Evolutionary conservation across 345 rosid genomes (phyloP).

Genomic region (Salix arbutifolia): DNA sequence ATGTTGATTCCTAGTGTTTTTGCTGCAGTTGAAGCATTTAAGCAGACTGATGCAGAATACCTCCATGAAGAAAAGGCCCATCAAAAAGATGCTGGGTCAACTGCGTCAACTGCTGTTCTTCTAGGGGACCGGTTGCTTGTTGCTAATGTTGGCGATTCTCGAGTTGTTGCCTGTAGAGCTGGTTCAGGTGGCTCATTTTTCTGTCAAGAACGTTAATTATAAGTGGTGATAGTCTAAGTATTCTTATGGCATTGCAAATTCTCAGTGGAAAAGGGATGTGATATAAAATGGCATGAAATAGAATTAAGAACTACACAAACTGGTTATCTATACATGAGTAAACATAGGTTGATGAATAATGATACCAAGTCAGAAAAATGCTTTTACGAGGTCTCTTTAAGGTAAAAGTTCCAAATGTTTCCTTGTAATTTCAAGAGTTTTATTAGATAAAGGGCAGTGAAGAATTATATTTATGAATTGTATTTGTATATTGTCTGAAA

Average conservation of each 20-base stretch:
- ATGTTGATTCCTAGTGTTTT: background rate
- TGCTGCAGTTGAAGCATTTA: conserved; percentile 43
- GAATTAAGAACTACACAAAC: too few species aligned
- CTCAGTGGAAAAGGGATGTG: background rate
- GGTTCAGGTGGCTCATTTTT: conserved; percentile 39
- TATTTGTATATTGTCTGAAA: background rate
- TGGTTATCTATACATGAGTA: too few species aligned
- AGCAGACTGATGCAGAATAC: conserved; percentile 40
- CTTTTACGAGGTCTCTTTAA: background rate
- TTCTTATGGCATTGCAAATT: background rate
- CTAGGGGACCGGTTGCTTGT: conserved; percentile 46
- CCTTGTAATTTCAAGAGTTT: background rate
- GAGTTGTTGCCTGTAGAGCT: conserved; percentile 49
- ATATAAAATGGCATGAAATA: background rate
- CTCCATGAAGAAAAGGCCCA: conserved; percentile 41
- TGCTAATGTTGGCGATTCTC: conserved; percentile 70
- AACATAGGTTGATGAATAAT: background rate
- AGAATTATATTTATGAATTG: background rate
- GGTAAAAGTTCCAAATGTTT: background rate
- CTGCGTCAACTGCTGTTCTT: conserved; percentile 52
- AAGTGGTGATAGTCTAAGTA: background rate
- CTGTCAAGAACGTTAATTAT: too few species aligned
- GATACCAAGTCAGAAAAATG: background rate
- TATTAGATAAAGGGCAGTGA: background rate
- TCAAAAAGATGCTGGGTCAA: conserved; percentile 52